A percentile compares a stretch with the other conserved stretches of the same genome.
Conservation (phyloP, 2,329 filamentous ascomycete genomes). For the Trichoderma hamatum region DNA sequence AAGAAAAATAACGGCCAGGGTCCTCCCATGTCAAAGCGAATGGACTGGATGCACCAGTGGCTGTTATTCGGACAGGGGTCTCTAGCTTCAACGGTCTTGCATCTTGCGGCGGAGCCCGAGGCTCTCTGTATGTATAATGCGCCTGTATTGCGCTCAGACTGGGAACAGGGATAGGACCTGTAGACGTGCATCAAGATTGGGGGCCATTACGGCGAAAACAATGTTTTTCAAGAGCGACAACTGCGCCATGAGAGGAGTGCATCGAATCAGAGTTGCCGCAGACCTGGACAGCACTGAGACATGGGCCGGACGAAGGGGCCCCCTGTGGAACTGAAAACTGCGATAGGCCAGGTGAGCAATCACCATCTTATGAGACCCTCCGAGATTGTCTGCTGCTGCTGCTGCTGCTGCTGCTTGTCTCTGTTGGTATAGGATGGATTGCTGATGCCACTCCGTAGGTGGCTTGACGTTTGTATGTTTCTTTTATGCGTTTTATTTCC, state of each 20-base stretch:
- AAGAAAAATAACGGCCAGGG: not conserved
- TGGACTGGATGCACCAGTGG: not conserved
- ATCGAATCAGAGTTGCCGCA: not conserved
- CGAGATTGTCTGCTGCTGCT: not conserved
- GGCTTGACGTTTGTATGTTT: not conserved
- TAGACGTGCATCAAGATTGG: not conserved
- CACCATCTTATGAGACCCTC: not conserved
- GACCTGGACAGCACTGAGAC: slow-evolving; percentile 7
- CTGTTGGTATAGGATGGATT: not conserved
- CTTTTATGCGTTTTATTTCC: not conserved
- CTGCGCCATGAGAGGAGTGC: not conserved
- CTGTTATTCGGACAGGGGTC: not conserved
- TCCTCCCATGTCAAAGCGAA: not conserved
- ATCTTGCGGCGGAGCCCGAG: not conserved
- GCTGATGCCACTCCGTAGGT: not conserved
- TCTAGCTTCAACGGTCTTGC: not conserved
- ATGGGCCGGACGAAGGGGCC: not conserved
- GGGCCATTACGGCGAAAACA: not conserved
- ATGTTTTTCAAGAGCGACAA: not conserved
- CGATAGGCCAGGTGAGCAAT: not conserved
- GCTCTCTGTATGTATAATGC: not conserved
- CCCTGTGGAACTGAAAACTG: not conserved
- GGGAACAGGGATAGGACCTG: not conserved
- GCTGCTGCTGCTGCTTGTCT: not conserved
- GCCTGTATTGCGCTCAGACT: not conserved